Evolutionary conservation across 192 early-diverging fungal genomes (phyloP).

Genomic region (Fimicolochytrium jonesii): DNA sequence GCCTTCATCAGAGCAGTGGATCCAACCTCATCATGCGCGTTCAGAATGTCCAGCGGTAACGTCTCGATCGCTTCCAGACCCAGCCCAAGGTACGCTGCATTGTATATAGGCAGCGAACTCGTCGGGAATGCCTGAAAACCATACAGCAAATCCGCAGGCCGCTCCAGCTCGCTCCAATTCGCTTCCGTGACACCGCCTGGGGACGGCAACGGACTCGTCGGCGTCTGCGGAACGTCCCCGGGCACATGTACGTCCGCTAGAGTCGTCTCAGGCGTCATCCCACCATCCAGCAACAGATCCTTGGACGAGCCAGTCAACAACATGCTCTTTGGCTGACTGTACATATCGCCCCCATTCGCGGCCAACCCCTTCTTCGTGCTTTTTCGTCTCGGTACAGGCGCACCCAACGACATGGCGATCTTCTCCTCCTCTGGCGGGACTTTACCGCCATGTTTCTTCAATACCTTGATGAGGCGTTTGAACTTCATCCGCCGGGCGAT

Average conservation of each 20-base stretch:
- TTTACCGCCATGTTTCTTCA: slow-evolving; percentile 35
- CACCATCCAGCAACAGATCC: too few relatives aligned
- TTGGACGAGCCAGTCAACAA: too few relatives aligned
- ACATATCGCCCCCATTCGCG: slow-evolving; percentile 1
- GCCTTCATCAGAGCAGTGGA: slow-evolving; percentile 52
- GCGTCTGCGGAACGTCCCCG: too few relatives aligned
- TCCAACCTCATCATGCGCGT: slow-evolving; percentile 27
- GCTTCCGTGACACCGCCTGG: too few relatives aligned
- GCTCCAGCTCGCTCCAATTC: too few relatives aligned
- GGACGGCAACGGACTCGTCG: too few relatives aligned
- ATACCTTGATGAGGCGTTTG: slow-evolving; percentile 18
- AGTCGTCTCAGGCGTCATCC: too few relatives aligned
- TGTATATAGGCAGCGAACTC: slow-evolving; percentile 9
- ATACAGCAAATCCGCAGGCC: too few relatives aligned
- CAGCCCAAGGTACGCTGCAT: slow-evolving; percentile 39
- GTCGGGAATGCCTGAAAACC: slow-evolving; percentile 13
- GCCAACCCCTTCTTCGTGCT: too few relatives aligned
- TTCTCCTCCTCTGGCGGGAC: slow-evolving; percentile 22
- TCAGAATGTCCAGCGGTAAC: background rate
- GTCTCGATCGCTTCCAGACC: background rate
- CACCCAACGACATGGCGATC: background rate
- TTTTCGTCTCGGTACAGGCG: too few relatives aligned
- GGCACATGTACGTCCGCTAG: too few relatives aligned
- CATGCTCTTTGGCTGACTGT: slow-evolving; percentile 3
- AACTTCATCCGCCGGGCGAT: slow-evolving; percentile 35